These are phyloP conservation scores for Cicer yamashitae DNA, from an alignment of 306 rosid genomes.

Conservation along the genomic window DNA sequence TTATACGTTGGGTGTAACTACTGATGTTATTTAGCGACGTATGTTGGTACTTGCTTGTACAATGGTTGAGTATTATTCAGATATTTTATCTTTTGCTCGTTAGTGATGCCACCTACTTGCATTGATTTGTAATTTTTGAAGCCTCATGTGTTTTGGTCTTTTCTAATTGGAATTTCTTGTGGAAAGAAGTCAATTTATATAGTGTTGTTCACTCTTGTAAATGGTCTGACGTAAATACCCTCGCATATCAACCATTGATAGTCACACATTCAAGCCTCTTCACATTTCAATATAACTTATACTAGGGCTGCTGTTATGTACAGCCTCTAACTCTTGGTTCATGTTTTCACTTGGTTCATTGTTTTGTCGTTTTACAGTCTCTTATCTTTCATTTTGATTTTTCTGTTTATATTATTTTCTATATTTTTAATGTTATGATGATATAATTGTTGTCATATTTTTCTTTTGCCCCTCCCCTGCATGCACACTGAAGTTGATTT, in stretches of 20 bases:
- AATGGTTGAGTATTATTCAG: neutral
- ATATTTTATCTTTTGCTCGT: neutral
- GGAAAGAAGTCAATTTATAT: neutral
- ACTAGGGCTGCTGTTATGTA: too few relatives aligned
- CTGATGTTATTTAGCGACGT: neutral
- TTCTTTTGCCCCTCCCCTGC: neutral
- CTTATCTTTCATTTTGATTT: neutral
- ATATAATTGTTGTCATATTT: neutral
- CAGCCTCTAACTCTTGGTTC: too few relatives aligned
- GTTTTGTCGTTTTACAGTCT: neutral
- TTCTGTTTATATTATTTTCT: neutral
- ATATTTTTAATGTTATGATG: neutral
- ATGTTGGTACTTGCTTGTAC: neutral
- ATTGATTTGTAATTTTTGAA: neutral
- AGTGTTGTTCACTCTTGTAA: neutral
- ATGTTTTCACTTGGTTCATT: too few relatives aligned
- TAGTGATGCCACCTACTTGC: neutral
- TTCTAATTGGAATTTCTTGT: neutral
- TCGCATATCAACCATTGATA: neutral
- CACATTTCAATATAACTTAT: too few relatives aligned
- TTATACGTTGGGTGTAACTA: neutral
- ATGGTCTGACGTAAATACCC: slow-evolving; percentile 40
- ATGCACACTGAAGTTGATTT: neutral
- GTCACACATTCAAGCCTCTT: neutral
- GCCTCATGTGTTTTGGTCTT: neutral